Percentiles rank a stretch among this genome's conserved stretches.
phyloP scores from a whole-genome alignment of 371 early-diverging fungal species.

The Mortierella sp. region DNA sequence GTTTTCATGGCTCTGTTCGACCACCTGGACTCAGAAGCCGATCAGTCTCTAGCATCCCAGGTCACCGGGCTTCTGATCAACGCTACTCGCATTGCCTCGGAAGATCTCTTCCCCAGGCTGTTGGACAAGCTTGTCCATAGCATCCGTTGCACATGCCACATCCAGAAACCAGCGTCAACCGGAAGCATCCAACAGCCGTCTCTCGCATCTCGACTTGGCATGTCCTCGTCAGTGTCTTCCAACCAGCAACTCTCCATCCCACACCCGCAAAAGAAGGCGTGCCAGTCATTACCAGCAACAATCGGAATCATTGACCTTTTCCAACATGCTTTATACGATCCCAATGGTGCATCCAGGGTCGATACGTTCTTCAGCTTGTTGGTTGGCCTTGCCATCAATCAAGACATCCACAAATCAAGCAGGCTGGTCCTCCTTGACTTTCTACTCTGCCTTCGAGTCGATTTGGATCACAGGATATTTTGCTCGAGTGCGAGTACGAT shows the following conservation, averaged over 20 bases:
- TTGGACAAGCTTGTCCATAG: slow-evolving; percentile 58
- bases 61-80: slow-evolving; percentile 64
- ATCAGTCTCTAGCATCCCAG: slow-evolving; percentile 60
- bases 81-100: slow-evolving; percentile 51
- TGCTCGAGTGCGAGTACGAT: slow-evolving; percentile 42
- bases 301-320: slow-evolving; percentile 54
- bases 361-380: slow-evolving; percentile 62
- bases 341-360: slow-evolving; percentile 53
- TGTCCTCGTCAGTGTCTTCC: slow-evolving; percentile 39
- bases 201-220: slow-evolving; percentile 39
- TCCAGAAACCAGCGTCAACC: slow-evolving; percentile 25
- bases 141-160: slow-evolving; percentile 59
- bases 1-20: slow-evolving; percentile 71
- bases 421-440: slow-evolving; percentile 67
- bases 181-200: slow-evolving; percentile 19
- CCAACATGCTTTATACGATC: slow-evolving; percentile 54
- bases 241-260: slow-evolving; percentile 13
- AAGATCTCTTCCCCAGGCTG: slow-evolving; percentile 60
- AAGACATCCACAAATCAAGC: slow-evolving; percentile 60
- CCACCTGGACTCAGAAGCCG: slow-evolving; percentile 63
- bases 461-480: slow-evolving; percentile 68
- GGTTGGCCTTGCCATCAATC: slow-evolving; percentile 59
- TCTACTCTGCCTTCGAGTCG: slow-evolving; percentile 65
- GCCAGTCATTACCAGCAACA: slow-evolving; percentile 44
- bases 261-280: slow-evolving; percentile 14